phyloP scores from a whole-genome alignment of 1,284 basidiomycete species.

The Microbotryum silenes-acaulis region DNA sequence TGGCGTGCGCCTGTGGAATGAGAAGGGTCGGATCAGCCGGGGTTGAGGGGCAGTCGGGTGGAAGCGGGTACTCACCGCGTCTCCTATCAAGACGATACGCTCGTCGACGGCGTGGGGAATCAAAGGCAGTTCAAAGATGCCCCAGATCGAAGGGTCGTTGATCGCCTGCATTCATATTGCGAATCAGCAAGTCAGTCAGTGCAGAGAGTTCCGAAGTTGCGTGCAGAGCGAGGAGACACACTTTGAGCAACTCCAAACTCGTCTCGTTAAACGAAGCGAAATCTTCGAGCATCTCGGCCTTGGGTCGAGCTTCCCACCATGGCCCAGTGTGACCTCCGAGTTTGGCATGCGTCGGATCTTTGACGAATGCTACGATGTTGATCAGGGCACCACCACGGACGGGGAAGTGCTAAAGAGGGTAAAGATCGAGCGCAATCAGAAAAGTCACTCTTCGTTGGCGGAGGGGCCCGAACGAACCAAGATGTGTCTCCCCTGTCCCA shows the following conservation, averaged over 20 bases:
- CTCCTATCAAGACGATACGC: conserved; percentile 35
- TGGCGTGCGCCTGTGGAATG: conserved; percentile 14
- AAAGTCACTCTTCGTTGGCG: background rate
- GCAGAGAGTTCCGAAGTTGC: no score
- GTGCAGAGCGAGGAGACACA: background rate
- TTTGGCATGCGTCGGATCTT: conserved; percentile 29
- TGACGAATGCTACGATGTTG: conserved; percentile 33
- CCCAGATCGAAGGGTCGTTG: conserved; percentile 23
- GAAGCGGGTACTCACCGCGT: conserved; percentile 28
- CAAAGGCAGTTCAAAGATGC: conserved; percentile 11
- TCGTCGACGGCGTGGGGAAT: conserved; percentile 32
- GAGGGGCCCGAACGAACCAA: conserved; percentile 18
- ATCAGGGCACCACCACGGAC: conserved; percentile 36
- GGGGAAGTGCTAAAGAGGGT: conserved; percentile 33
- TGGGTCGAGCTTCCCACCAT: conserved; percentile 34
- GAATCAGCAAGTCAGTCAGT: no score
- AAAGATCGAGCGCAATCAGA: background rate
- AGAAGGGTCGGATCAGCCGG: background rate
- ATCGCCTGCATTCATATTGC: conserved; percentile 9
- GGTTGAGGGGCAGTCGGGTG: background rate
- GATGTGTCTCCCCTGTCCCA: conserved; percentile 32
- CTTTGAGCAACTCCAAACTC: conserved; percentile 29
- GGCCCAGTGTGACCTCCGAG: conserved; percentile 28
- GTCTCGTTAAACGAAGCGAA: conserved; percentile 33
- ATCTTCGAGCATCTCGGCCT: conserved; percentile 36